Evolutionary conservation across 805 yeast species (phyloP).

Genomic region (Candida nemodendra): DNA sequence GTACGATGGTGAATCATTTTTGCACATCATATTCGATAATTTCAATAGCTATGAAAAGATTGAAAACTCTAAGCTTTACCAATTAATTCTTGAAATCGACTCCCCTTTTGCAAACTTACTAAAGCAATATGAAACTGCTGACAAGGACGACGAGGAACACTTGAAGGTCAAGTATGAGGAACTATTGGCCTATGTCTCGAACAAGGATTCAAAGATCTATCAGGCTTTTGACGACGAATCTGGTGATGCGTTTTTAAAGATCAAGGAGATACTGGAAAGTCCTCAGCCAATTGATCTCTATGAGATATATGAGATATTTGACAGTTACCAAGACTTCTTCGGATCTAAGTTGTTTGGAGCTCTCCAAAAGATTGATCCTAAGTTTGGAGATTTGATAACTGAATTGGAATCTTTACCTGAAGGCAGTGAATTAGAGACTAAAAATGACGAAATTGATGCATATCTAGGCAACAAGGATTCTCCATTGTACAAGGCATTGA

Average conservation of each 20-base stretch:
- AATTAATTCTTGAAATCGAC: conserved; percentile 25
- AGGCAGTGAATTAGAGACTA: conserved; percentile 20
- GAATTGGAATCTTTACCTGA: conserved; percentile 25
- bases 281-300: conserved; percentile 28
- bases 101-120: conserved; percentile 23
- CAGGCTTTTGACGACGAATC: conserved; percentile 24
- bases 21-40: conserved; percentile 23
- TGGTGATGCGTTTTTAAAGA: conserved; percentile 17
- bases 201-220: conserved; percentile 20
- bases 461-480: conserved; percentile 16
- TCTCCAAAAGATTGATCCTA: conserved; percentile 22
- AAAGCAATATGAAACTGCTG: conserved; percentile 18
- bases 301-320: conserved; percentile 28
- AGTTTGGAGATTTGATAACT: conserved; percentile 21
- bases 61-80: conserved; percentile 22
- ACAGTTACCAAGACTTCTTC: conserved; percentile 24
- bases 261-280: conserved; percentile 21
- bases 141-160: conserved; percentile 21
- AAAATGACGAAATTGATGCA: conserved; percentile 19
- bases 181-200: conserved; percentile 20
- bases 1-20: conserved; percentile 13
- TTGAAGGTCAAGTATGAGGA: conserved; percentile 16
- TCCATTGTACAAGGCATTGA: conserved; percentile 24
- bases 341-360: conserved; percentile 14
- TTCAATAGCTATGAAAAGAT: conserved; percentile 23